Evolutionary conservation across 2,329 filamentous ascomycete species (phyloP).

Genomic region (Fusarium sp.): DNA sequence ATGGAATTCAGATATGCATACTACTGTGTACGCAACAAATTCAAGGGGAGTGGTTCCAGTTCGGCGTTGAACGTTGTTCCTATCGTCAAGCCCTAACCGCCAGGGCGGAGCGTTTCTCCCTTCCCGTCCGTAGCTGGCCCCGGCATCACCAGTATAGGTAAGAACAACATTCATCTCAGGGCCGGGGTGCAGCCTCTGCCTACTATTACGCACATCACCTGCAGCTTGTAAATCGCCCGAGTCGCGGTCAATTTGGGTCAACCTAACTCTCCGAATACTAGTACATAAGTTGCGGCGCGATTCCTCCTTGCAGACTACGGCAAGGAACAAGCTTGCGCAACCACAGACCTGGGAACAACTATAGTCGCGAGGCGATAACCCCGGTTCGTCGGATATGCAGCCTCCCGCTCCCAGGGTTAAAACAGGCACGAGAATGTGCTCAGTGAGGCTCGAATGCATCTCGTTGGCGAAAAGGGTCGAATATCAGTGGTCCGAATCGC

Average conservation of each 20-base stretch:
- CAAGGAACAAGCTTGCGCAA: constrained; percentile 34
- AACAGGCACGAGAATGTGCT: constrained; percentile 9
- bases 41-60: constrained; percentile 42
- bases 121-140: background rate
- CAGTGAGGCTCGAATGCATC: constrained; percentile 6
- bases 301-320: constrained; percentile 28
- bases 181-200: background rate
- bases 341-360: constrained; percentile 31
- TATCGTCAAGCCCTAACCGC: constrained; percentile 9
- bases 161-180: background rate
- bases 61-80: constrained; percentile 39
- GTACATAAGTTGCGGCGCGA: constrained; percentile 1
- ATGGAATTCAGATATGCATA: constrained; percentile 21
- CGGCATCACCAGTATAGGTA: background rate
- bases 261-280: constrained; percentile 3
- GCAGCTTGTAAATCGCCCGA: background rate
- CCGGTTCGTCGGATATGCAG: constrained; percentile 41
- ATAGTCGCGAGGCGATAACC: constrained; percentile 18
- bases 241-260: background rate
- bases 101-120: background rate
- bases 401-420: constrained; percentile 29
- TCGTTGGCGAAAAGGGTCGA: background rate
- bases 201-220: background rate
- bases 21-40: background rate
- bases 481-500: constrained; percentile 18